Percentiles rank a stretch among this genome's conserved stretches.
phyloP scores from a whole-genome alignment of 495 filamentous ascomycete genomes.

The Terfezia claveryi region DNA sequence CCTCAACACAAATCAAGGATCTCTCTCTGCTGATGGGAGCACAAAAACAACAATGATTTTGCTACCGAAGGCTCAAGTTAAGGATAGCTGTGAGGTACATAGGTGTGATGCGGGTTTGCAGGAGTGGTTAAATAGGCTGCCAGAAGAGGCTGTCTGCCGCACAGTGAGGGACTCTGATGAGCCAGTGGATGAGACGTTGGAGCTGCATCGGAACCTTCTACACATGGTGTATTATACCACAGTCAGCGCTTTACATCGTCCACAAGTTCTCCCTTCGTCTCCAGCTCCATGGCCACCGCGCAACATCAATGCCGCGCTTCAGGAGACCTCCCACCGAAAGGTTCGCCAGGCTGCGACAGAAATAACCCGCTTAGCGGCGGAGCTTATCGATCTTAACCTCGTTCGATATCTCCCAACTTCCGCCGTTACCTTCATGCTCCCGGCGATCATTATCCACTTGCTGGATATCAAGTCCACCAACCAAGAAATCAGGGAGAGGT shows the following conservation, averaged over 20 bases:
- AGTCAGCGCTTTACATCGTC: conserved; percentile 65
- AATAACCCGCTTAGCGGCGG: conserved; percentile 55
- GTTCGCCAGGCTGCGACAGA: conserved; percentile 59
- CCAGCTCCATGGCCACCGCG: conserved; percentile 32
- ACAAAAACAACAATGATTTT: conserved; percentile 76
- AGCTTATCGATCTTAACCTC: conserved; percentile 43
- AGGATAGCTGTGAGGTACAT: conserved; percentile 43
- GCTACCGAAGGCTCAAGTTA: conserved; percentile 58
- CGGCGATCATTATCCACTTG: conserved; percentile 77
- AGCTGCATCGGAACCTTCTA: conserved; percentile 53
- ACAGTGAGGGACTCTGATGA: conserved; percentile 1
- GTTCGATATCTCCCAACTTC: conserved; percentile 66
- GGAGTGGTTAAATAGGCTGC: conserved; percentile 48
- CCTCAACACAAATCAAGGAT: conserved; percentile 51
- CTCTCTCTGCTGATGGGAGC: conserved; percentile 35
- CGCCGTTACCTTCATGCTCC: conserved; percentile 69
- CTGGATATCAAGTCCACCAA: conserved; percentile 68
- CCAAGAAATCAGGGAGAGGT: conserved; percentile 40
- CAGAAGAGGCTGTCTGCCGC: conserved; percentile 23
- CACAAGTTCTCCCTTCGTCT: conserved; percentile 61
- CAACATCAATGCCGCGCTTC: conserved; percentile 32
- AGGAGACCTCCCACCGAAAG: conserved; percentile 56
- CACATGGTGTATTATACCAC: conserved; percentile 83
- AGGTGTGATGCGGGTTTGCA: conserved; percentile 50
- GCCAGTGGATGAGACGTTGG: conserved; percentile 31